Percentiles rank a stretch among this genome's conserved stretches.
Conservation (phyloP, 768 basidiomycete species). For the Tricholoma bakamatsutake region DNA sequence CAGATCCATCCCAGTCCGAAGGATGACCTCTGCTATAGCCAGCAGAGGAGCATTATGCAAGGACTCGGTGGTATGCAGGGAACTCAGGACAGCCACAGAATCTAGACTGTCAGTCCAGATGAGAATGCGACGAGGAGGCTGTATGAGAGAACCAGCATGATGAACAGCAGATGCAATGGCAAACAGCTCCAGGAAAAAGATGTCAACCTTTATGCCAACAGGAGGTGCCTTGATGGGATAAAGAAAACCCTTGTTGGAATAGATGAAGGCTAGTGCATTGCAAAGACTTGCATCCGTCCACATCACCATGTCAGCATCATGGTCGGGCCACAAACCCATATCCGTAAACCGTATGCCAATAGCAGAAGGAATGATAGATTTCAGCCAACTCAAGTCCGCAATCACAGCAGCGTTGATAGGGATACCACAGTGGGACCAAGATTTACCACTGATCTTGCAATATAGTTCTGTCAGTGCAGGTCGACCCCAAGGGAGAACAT, state of each 20-base stretch:
- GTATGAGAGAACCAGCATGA: slow-evolving; percentile 2
- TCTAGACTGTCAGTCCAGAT: slow-evolving; percentile 14
- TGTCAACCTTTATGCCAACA: background rate
- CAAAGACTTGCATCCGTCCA: background rate
- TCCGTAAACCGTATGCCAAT: background rate
- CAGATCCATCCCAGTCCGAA: slow-evolving; percentile 11
- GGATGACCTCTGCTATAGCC: slow-evolving; percentile 2
- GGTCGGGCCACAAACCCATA: background rate
- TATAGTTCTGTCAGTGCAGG: too few relatives aligned
- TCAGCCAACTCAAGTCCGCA: background rate
- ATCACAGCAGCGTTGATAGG: too few relatives aligned
- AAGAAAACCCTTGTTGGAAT: background rate
- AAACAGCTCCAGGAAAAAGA: slow-evolving; percentile 5
- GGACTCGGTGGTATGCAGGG: slow-evolving; percentile 2
- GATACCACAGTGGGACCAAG: too few relatives aligned
- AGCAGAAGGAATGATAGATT: background rate
- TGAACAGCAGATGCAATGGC: slow-evolving; percentile 4
- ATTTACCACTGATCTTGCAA: too few relatives aligned
- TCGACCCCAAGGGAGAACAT: too few relatives aligned
- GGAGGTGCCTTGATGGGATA: background rate
- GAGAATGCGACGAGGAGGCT: slow-evolving; percentile 8
- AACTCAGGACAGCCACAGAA: slow-evolving; percentile 9
- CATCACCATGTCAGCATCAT: background rate
- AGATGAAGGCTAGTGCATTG: background rate
- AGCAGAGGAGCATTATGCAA: slow-evolving; percentile 2